A percentile compares a stretch with the other conserved stretches of the same genome.
Evolutionary conservation across 164 flowering plant genomes (phyloP).

Genomic region (Saururus chinensis): DNA sequence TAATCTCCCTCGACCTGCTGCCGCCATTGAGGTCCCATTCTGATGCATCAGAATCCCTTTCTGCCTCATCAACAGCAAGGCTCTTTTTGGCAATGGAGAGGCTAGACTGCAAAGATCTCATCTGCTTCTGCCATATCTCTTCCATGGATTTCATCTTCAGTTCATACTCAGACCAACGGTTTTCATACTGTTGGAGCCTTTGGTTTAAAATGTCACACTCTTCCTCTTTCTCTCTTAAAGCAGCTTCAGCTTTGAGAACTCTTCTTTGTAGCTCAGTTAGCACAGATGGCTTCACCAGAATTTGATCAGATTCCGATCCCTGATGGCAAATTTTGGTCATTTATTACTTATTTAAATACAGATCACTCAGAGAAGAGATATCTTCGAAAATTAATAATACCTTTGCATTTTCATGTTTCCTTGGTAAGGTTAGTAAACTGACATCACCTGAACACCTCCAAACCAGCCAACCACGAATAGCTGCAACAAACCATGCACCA

Average conservation of each 20-base stretch:
- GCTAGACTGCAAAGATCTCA: constrained; percentile 91
- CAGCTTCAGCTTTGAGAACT: constrained; percentile 85
- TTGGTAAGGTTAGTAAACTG: constrained; percentile 25
- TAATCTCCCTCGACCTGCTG: constrained; percentile 36
- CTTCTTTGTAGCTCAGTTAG: constrained; percentile 88
- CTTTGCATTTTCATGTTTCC: constrained; percentile 36
- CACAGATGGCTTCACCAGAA: constrained; percentile 65
- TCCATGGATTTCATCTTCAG: constrained; percentile 95
- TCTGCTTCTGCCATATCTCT: constrained; percentile 98
- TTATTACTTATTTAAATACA: too few relatives aligned
- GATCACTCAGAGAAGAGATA: not conserved
- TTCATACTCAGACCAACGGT: constrained; percentile 93
- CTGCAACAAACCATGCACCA: constrained; percentile 23
- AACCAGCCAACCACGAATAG: constrained; percentile 92
- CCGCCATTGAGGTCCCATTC: constrained; percentile 46
- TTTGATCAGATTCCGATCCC: constrained; percentile 64
- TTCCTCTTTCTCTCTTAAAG: constrained; percentile 82
- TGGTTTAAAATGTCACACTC: constrained; percentile 89
- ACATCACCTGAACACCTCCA: constrained; percentile 80
- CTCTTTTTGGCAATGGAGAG: constrained; percentile 88
- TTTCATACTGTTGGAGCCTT: constrained; percentile 84
- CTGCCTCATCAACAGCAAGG: constrained; percentile 66
- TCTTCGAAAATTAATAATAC: constrained; percentile 22
- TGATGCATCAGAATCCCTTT: constrained; percentile 67
- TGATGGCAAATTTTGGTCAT: constrained; percentile 9